Evolutionary conservation across 139 green algal genomes (phyloP).

Genomic region (Micractinium conductrix): DNA sequence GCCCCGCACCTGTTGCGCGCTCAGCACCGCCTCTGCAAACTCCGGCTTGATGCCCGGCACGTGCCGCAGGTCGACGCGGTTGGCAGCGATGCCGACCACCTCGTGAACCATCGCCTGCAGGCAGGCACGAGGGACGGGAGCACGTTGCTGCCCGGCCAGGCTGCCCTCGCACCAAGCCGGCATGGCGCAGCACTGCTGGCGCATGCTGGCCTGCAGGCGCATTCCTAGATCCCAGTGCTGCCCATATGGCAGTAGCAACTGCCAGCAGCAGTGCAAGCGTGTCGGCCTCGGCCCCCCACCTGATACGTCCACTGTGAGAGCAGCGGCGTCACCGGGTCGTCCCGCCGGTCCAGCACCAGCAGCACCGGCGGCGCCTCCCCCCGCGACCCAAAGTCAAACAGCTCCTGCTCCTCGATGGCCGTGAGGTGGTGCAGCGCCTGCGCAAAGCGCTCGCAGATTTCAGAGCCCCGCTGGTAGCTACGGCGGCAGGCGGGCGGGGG

Average conservation of each 20-base stretch:
- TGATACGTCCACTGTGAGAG: slow-evolving; percentile 81
- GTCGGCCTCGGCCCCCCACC: background rate
- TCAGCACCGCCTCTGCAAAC: slow-evolving; percentile 69
- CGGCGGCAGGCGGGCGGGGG: background rate
- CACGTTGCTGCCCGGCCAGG: background rate
- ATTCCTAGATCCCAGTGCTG: background rate
- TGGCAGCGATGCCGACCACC: slow-evolving; percentile 78
- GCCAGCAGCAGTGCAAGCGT: background rate
- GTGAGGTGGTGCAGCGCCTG: slow-evolving; percentile 77
- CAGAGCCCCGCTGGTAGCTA: slow-evolving; percentile 80
- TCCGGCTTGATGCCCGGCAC: slow-evolving; percentile 63
- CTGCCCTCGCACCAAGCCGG: too few species aligned
- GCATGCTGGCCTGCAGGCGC: background rate
- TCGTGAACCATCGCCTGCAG: slow-evolving; percentile 93
- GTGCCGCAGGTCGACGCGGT: slow-evolving; percentile 50
- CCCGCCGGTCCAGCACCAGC: slow-evolving; percentile 84
- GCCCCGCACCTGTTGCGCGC: background rate
- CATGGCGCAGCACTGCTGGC: background rate
- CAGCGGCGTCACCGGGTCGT: slow-evolving; percentile 92
- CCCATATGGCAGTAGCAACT: background rate
- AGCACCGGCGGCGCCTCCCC: slow-evolving; percentile 70
- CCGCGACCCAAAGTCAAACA: slow-evolving; percentile 89
- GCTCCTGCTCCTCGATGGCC: slow-evolving; percentile 52
- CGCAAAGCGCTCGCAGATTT: slow-evolving; percentile 72
- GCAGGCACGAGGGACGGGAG: too few species aligned